Evolutionary conservation across 495 filamentous ascomycete species (phyloP).

Genomic region (Penicillium desertorum): DNA sequence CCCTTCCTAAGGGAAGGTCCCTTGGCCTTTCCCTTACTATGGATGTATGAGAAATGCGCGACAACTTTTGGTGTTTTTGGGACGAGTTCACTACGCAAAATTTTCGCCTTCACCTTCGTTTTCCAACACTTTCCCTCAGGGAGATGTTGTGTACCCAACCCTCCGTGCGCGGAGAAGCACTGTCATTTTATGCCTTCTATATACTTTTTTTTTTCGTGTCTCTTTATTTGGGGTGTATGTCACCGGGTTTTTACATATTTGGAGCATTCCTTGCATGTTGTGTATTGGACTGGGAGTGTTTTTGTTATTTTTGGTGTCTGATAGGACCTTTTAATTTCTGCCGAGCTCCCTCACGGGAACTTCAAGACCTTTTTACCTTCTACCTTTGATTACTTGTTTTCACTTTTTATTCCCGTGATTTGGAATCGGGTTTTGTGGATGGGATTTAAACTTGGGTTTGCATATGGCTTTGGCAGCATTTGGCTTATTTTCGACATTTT

Average conservation of each 20-base stretch:
- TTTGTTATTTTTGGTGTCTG: constrained; percentile 24
- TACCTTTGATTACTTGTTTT: constrained; percentile 11
- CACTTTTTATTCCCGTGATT: constrained; percentile 7
- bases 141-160: constrained; percentile 10
- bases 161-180: constrained; percentile 18
- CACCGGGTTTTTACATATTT: constrained; percentile 31
- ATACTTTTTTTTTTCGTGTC: constrained; percentile 23
- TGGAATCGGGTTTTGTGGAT: constrained; percentile 13
- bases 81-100: constrained; percentile 26
- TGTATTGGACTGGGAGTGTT: constrained; percentile 31
- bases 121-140: constrained; percentile 8
- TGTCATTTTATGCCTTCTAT: constrained; percentile 22
- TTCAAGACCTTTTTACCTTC: constrained; percentile 19
- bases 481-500: constrained; percentile 11
- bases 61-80: constrained; percentile 22
- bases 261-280: constrained; percentile 32
- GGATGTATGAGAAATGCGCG: constrained; percentile 34
- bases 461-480: constrained; percentile 30
- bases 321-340: constrained; percentile 32
- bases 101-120: constrained; percentile 10
- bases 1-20: constrained; percentile 15
- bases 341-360: constrained; percentile 12
- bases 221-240: constrained; percentile 27
- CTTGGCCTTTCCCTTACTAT: constrained; percentile 11
- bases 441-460: constrained; percentile 18